Base-by-base conservation (phyloP, 2,329 filamentous ascomycete genomes). In the Fusarium marasasianum region DNA sequence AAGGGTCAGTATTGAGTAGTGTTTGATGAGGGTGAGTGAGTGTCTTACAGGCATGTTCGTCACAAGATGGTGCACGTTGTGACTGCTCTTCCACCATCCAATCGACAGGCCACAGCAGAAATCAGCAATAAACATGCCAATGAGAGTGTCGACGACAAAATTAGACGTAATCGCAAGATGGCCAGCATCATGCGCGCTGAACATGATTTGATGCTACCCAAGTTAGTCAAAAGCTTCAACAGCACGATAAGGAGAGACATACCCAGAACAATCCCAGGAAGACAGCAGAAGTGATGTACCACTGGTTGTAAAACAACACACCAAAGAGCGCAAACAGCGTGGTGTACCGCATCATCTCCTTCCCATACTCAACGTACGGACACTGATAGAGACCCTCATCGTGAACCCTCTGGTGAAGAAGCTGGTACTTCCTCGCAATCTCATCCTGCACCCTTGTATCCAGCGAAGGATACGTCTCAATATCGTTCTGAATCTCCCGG, bases 21-120 rank as follows among this genome's bases (percentile, higher is more conserved):
- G 44, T 5, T 22, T 10, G 14, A 18, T 14, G 8, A 5, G 38
- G 31, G 31, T 2, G 51, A 3, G 31, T n/a, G 26, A 3, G 31
- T 22, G n/a, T 77, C 81, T 68, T 75, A 86, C 84, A 5, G 90
- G 89, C 75, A 87, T 85, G 83, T 92, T 92, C 48, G 91, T 92
- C 63, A 92, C 83, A 7, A 92, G 85, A 74, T 92, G 91, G 79
- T 92, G 91, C 7, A 92, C 89, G 63, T 92, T 92, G 83, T 92
- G 91, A 59, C 87, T 91, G 76, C 88, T 88, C 83, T 92, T 92
- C 90, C 90, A 92, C 90, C 90, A 92, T 24, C 90, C 90, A 61
- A 92, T 89, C 7, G 89, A 91, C 24, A 92, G 83, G 41, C 90
- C 90, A 71, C 90, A 91, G 83, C 89, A 89, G 76, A 91, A 91